Percentiles rank a stretch among this genome's conserved stretches.
Conservation (phyloP, 106 monocot species). For the Vanilla planifolia region DNA sequence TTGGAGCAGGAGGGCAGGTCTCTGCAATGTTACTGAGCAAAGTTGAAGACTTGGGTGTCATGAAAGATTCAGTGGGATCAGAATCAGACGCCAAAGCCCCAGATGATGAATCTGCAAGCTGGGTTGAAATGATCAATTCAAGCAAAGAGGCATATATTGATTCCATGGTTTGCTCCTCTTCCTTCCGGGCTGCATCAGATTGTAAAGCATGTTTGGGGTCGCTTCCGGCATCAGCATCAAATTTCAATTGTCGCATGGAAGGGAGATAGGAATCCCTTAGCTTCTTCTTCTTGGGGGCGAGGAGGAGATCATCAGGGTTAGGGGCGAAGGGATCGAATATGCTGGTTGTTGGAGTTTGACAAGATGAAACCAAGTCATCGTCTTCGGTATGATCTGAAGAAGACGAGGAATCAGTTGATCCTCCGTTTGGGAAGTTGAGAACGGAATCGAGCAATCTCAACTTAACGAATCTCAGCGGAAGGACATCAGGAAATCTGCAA, state of each 20-base stretch:
- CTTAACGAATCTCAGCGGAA: background rate
- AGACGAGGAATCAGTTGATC: too few relatives aligned
- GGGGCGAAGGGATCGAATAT: background rate
- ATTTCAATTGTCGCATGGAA: background rate
- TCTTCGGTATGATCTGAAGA: constrained; percentile 1
- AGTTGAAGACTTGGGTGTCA: background rate
- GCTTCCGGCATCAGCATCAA: background rate
- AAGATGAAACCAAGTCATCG: constrained; percentile 2
- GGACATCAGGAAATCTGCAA: too few relatives aligned
- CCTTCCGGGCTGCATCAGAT: too few relatives aligned
- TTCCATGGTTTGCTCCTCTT: background rate
- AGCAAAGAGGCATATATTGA: background rate
- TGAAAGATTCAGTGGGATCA: background rate
- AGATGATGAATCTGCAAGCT: background rate
- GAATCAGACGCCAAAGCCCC: background rate
- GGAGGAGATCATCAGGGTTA: background rate
- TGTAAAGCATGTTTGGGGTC: too few relatives aligned
- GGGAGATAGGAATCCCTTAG: background rate
- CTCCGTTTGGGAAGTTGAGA: too few relatives aligned
- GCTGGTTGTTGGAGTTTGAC: too few relatives aligned
- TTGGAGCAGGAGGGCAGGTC: constrained; percentile 51
- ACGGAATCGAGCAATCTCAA: constrained; percentile 1
- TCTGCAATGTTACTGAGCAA: constrained; percentile 29
- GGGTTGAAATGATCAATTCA: background rate
- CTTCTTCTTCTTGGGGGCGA: constrained; percentile 1